Evolutionary conservation across 805 yeast species (phyloP), one percentile per base, ranked within the genome.

Genomic region (Kuraishia borneana): DNA sequence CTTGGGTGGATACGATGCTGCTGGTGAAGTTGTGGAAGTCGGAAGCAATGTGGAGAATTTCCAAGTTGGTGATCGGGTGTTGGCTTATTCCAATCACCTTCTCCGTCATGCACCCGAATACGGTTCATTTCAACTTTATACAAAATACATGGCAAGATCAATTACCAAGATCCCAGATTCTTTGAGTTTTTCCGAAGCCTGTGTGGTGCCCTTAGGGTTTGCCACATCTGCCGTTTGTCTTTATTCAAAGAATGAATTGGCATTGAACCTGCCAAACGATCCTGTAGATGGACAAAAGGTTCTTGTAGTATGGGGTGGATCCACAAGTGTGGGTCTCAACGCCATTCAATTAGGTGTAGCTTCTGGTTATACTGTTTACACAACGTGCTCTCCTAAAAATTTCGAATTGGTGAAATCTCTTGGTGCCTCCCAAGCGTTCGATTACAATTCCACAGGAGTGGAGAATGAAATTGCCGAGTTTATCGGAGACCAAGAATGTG

Each of bases 331-430:
- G n/a, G 44, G 42, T 9, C 17, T 27, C 28, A 34, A 32, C 22
- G 42, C 37, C n/a, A 31, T 39, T 21, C 42, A 39, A 18, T 26
- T 41, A 6, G 40, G 40, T 3, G 29, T 10, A 12, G 33, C 39
- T 5, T n/a, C 39, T n/a, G 42, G 44, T 7, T 39, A 36, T 21
- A 39, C 37, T 22, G 44, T 41, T 4, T 31, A 39, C 20, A 19
- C 41, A 6, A 39, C 42, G 8, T 20, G 35, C 26, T 39, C 42
- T 4, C 30, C 37, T 6, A 34, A 34, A 13, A 37, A 34, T 26
- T 26, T 25, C 28, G 41, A 33, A 8, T 26, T 22, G 8, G 20
- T 37, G n/a, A 33, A 34, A 19, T 19, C 23, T 13, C 30, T 41
- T 8, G 44, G 44, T 5, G 42, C 42, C 13, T 8, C 33, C 19